These are phyloP conservation scores for Vinca minor DNA, from an alignment of 257 asterid species.

Conservation along the genomic window DNA sequence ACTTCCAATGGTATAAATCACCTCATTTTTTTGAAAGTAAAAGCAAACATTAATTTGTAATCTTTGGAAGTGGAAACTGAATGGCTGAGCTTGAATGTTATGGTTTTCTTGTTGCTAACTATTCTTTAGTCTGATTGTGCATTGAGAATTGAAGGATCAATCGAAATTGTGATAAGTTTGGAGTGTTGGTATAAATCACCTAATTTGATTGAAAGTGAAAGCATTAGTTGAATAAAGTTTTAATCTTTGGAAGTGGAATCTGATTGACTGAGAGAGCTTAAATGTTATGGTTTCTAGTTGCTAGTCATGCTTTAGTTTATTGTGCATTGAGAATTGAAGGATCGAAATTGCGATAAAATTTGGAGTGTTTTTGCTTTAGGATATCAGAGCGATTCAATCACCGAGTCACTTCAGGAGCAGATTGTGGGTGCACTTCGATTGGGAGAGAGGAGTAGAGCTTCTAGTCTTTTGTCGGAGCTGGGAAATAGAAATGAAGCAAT, in stretches of 20 bases:
- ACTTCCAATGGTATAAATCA: conserved; percentile 19
- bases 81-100: no score
- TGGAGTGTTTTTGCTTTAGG: conserved; percentile 29
- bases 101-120: no score
- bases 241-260: neutral
- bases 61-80: neutral
- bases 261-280: no score
- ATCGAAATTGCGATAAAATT: neutral
- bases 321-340: neutral
- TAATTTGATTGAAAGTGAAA: no score
- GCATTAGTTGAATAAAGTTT: no score
- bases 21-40: neutral
- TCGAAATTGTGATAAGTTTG: no score
- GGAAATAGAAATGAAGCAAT: conserved; percentile 30
- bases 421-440: conserved; percentile 52
- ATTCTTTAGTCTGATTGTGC: no score
- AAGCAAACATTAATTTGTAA: neutral
- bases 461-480: conserved; percentile 49
- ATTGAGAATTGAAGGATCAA: no score
- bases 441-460: conserved; percentile 67
- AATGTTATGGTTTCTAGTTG: neutral
- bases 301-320: neutral
- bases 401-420: conserved; percentile 33
- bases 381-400: conserved; percentile 17
- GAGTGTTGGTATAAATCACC: no score